phyloP scores from a whole-genome alignment of 345 rosid species.

The Citrus cavaleriei region DNA sequence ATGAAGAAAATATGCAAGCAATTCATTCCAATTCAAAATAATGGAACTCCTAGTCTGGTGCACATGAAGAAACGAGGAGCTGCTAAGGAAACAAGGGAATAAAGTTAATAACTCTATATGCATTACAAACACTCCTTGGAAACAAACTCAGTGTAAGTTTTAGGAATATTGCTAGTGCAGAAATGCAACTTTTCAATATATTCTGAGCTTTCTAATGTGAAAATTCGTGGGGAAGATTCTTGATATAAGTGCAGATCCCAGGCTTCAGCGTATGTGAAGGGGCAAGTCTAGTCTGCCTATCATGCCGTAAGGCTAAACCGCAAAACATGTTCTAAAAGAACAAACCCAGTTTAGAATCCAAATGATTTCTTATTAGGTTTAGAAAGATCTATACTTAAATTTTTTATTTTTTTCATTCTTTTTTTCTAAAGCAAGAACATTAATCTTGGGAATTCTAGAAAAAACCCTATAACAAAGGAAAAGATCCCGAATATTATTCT shows the following conservation, averaged over 20 bases:
- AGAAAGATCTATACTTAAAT: not conserved
- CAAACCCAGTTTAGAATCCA: not conserved
- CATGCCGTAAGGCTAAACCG: not conserved
- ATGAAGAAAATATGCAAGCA: not conserved
- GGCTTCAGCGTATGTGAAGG: not conserved
- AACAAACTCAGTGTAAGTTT: not conserved
- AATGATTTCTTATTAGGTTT: not conserved
- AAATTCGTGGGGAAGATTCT: not conserved
- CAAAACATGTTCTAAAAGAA: not conserved
- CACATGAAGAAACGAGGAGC: not conserved
- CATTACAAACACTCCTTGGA: not conserved
- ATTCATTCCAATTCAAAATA: not conserved
- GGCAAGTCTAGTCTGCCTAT: not conserved
- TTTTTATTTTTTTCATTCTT: too few relatives aligned
- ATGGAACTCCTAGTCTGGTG: not conserved
- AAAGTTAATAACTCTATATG: not conserved
- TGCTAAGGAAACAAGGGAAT: not conserved
- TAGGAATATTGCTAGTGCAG: not conserved
- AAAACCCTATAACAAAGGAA: not conserved
- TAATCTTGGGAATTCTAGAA: not conserved
- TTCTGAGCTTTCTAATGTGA: not conserved
- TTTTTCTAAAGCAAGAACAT: not conserved
- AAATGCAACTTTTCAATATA: not conserved
- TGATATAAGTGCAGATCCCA: not conserved
- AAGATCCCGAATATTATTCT: not conserved